These are phyloP conservation scores for Exidia glandulosa DNA, from an alignment of 768 basidiomycete species.

Conservation along the genomic window DNA sequence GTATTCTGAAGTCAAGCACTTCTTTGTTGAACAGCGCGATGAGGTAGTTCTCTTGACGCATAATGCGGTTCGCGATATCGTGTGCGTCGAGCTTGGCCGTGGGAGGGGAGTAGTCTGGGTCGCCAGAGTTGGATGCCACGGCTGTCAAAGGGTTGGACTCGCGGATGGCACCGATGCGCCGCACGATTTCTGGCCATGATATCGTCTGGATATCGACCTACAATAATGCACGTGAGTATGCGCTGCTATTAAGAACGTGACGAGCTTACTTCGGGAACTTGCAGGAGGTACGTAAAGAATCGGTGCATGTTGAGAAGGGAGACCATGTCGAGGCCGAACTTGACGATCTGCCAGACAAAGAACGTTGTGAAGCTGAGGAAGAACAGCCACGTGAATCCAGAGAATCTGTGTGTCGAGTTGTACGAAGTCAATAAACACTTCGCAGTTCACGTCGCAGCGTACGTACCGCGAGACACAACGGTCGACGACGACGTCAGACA, in stretches of 20 bases:
- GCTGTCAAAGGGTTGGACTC: conserved; percentile 91
- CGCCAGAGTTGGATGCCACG: conserved; percentile 48
- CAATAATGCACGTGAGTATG: conserved; percentile 1
- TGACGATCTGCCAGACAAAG: conserved; percentile 78
- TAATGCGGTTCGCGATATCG: conserved; percentile 93
- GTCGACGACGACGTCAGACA: conserved; percentile 73
- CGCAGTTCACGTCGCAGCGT: not conserved
- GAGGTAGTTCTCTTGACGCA: conserved; percentile 97
- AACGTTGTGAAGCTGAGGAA: conserved; percentile 78
- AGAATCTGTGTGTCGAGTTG: conserved; percentile 42
- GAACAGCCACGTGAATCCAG: conserved; percentile 73
- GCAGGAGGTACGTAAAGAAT: conserved; percentile 90
- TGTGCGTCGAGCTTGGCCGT: conserved; percentile 92
- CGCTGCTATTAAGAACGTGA: conserved; percentile 6
- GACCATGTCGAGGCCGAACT: conserved; percentile 63
- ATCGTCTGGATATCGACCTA: conserved; percentile 97
- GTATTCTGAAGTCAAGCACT: conserved; percentile 75
- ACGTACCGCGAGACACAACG: conserved; percentile 77
- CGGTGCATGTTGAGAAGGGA: conserved; percentile 89
- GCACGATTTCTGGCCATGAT: conserved; percentile 90
- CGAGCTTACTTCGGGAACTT: conserved; percentile 76
- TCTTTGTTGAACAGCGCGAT: conserved; percentile 98
- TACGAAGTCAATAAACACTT: not conserved
- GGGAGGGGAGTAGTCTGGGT: conserved; percentile 43
- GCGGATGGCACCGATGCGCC: conserved; percentile 78